Percentiles rank a stretch among this genome's conserved stretches.
Evolutionary conservation across 805 yeast genomes (phyloP).

Genomic region (Schizosaccharomyces osmophilus): DNA sequence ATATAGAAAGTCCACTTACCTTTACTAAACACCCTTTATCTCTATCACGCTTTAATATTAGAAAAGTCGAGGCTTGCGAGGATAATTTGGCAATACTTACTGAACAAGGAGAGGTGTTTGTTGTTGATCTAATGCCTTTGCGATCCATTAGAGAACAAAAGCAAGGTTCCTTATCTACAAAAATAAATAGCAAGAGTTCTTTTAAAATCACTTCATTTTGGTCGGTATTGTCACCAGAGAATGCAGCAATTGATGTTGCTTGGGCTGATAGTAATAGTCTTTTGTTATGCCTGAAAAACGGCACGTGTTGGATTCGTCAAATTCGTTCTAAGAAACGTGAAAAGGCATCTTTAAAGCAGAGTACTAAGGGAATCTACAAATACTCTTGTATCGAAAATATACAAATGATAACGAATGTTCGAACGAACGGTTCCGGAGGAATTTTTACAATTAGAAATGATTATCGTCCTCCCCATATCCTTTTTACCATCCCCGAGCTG

Average conservation of each 20-base stretch:
- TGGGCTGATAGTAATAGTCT: slow-evolving; percentile 44
- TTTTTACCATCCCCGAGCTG: background rate
- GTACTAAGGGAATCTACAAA: slow-evolving; percentile 19
- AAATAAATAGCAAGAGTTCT: background rate
- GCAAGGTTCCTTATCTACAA: background rate
- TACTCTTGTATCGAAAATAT: slow-evolving; percentile 28
- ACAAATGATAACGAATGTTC: slow-evolving; percentile 36
- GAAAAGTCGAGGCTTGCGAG: background rate
- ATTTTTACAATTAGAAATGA: slow-evolving; percentile 49
- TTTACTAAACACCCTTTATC: background rate
- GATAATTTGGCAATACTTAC: background rate
- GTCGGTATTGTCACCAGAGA: slow-evolving; percentile 19
- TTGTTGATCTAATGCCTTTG: background rate
- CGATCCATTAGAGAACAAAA: background rate
- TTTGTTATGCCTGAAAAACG: slow-evolving; percentile 41
- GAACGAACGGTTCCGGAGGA: slow-evolving; percentile 40
- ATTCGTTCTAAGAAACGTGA: slow-evolving; percentile 5
- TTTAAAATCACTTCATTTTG: slow-evolving; percentile 10
- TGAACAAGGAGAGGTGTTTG: background rate
- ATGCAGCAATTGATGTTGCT: slow-evolving; percentile 42
- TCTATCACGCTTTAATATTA: background rate
- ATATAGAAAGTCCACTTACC: background rate
- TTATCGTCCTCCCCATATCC: slow-evolving; percentile 19
- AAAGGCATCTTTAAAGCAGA: background rate
- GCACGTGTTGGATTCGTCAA: slow-evolving; percentile 29